Conservation (phyloP, 371 early-diverging fungal genomes). For the Mortierella sp. region DNA sequence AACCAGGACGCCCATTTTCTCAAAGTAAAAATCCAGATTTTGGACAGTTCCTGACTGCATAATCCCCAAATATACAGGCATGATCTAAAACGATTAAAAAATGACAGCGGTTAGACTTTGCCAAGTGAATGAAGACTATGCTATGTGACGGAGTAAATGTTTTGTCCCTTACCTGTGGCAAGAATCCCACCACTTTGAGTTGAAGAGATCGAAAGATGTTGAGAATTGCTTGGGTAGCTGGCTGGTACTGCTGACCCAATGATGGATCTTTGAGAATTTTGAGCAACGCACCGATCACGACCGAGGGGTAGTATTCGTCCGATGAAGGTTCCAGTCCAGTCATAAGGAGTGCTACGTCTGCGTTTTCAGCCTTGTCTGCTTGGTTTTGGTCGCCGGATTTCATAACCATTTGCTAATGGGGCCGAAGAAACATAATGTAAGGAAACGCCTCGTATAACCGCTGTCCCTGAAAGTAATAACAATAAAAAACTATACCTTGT, state of each 20-base stretch:
- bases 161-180: slow-evolving; percentile 72
- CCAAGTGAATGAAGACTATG: too few relatives aligned
- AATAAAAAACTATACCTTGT: slow-evolving; percentile 62
- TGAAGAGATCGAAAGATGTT: slow-evolving; percentile 94
- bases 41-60: slow-evolving; percentile 82
- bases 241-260: slow-evolving; percentile 85
- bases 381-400: slow-evolving; percentile 66
- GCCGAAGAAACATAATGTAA: neutral
- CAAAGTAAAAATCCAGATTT: slow-evolving; percentile 93
- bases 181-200: slow-evolving; percentile 83
- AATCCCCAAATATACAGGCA: slow-evolving; percentile 76
- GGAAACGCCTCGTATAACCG: neutral
- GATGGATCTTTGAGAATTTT: slow-evolving; percentile 91
- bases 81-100: slow-evolving; percentile 53
- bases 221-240: slow-evolving; percentile 94
- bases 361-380: slow-evolving; percentile 69
- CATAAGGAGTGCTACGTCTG: slow-evolving; percentile 75
- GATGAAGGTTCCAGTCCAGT: slow-evolving; percentile 80
- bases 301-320: slow-evolving; percentile 89
- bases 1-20: slow-evolving; percentile 87
- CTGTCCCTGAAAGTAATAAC: neutral
- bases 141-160: neutral
- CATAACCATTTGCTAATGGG: slow-evolving; percentile 56
- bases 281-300: slow-evolving; percentile 91
- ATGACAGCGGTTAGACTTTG: neutral